A percentile compares a stretch with the other conserved stretches of the same genome.
These are phyloP conservation scores for Zelopaecilomyces penicillatus DNA, from an alignment of 2,329 filamentous ascomycete genomes.

Conservation along the genomic window DNA sequence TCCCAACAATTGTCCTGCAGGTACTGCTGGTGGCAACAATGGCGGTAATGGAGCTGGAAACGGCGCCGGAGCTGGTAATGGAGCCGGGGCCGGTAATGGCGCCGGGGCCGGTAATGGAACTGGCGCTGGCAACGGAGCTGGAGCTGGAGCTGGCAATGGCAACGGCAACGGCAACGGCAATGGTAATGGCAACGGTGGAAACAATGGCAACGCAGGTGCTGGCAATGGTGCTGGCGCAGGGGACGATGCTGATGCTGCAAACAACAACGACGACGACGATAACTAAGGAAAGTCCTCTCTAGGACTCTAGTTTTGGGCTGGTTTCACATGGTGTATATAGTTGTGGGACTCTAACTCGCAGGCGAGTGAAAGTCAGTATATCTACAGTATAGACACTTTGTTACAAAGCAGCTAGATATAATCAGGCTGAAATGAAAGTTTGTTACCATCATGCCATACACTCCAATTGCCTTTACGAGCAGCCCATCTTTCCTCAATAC, in stretches of 20 bases:
- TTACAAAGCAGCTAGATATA: too few relatives aligned
- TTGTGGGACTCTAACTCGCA: too few relatives aligned
- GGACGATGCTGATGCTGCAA: background rate
- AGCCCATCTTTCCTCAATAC: too few relatives aligned
- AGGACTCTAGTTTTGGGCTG: too few relatives aligned
- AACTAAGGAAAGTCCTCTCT: too few relatives aligned
- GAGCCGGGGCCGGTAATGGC: background rate
- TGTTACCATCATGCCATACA: too few relatives aligned
- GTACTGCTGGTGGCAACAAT: background rate
- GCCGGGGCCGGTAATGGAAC: background rate
- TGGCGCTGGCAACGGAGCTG: background rate
- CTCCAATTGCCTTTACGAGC: too few relatives aligned
- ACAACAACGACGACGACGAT: too few relatives aligned
- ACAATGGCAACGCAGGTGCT: background rate
- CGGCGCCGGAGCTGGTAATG: background rate
- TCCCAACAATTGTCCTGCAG: background rate
- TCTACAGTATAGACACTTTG: too few relatives aligned
- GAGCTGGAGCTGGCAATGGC: background rate
- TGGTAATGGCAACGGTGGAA: background rate
- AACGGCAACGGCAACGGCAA: background rate
- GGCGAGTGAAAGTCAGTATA: too few relatives aligned
- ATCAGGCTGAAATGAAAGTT: too few relatives aligned
- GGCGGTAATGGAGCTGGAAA: background rate
- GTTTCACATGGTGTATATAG: too few relatives aligned
- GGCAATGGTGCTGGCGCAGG: background rate